These are phyloP conservation scores for Syzygium aromaticum DNA, from an alignment of 345 rosid species.

Conservation along the genomic window DNA sequence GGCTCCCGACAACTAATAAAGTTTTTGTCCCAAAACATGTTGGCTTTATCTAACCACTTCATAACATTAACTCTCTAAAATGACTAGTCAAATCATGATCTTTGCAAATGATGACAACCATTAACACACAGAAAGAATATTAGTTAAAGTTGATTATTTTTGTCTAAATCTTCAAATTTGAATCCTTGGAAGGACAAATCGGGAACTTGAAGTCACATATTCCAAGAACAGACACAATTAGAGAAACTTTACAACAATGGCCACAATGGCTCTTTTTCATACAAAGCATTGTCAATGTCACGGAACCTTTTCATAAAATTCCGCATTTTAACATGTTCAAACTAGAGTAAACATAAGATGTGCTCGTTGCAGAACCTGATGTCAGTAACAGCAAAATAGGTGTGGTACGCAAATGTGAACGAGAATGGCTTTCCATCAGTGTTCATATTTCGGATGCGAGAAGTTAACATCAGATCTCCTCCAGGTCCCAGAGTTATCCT, in stretches of 20 bases:
- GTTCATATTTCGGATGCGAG: constrained; percentile 47
- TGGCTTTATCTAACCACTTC: neutral
- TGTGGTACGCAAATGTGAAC: constrained; percentile 53
- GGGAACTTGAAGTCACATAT: neutral
- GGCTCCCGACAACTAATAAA: neutral
- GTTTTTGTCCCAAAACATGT: neutral
- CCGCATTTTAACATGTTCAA: neutral
- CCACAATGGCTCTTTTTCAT: neutral
- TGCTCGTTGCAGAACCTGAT: constrained; percentile 26
- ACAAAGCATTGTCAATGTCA: neutral
- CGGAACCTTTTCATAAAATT: neutral
- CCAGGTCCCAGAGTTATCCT: constrained; percentile 46
- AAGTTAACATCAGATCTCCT: constrained; percentile 56
- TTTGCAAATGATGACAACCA: neutral
- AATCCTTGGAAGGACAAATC: neutral
- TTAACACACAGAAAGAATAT: neutral
- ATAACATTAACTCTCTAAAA: neutral
- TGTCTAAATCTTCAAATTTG: neutral
- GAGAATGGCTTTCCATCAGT: constrained; percentile 54
- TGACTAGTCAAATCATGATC: neutral
- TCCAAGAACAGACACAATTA: neutral
- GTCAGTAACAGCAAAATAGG: constrained; percentile 47
- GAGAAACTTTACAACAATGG: neutral
- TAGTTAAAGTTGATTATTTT: neutral
- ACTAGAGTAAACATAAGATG: neutral